Evolutionary conservation across 2,329 filamentous ascomycete genomes (phyloP), one percentile per base, ranked within the genome.

Genomic region (Ophiocordyceps camponoti-leonardi): DNA sequence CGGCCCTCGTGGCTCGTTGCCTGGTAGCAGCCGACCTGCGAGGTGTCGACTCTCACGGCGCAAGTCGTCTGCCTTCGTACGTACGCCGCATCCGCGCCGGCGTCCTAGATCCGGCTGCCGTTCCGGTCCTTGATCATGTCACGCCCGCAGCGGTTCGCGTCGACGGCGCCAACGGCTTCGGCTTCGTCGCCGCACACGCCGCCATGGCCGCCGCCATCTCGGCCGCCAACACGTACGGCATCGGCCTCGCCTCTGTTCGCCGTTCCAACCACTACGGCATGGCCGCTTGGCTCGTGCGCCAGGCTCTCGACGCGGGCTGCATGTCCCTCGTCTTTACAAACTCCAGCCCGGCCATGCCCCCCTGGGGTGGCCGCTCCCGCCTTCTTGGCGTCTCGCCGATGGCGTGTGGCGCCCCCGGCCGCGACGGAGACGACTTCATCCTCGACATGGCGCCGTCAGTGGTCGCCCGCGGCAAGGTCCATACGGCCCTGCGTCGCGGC

Each of bases 231-330:
- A 58, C 63, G 2, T 77, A 71, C 53, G 83, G 83, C 13, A 83
- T 90, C 50, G 85, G 84, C 23, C 79, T 92, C 73, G 81, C 81
- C 0, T 77, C 73, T 47, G 68, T 90, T 55, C 83, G 79, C 59
- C 80, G 82, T 61, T 83, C 79, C 39, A 90, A 90, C 54, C 83
- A 90, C 59, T 88, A 84, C 54, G 85, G 85, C 45, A 92, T 92
- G 84, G 73, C 73, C 4, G 84, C 85, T 0, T 90, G 83, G 81
- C 57, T 87, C 0, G 83, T 87, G 12, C 80, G 85, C 58, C 79
- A 86, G 60, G 85, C 83, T 0, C 61, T 88, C 14, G 81, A 90
- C 47, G 78, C 73, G 1, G 69, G 71, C 35, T 78, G 83, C 73
- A 79, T 84, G 73, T 76, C 71, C 46, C 66, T 83, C 16, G 79